Evolutionary conservation across 371 early-diverging fungal genomes (phyloP).

Genomic region (Rhizopus stolonifer): DNA sequence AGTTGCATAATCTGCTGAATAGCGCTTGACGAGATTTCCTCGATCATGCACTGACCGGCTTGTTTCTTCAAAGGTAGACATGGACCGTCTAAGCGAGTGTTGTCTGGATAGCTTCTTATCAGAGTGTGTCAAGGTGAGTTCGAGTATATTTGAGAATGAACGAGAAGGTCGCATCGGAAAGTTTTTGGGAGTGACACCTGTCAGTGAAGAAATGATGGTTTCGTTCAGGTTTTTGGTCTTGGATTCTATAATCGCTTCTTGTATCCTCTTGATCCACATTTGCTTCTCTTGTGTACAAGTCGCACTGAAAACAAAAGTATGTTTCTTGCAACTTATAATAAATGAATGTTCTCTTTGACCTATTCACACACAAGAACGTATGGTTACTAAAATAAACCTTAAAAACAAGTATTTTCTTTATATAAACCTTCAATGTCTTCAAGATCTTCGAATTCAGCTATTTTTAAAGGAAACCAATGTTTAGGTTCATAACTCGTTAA

Average conservation of each 20-base stretch:
- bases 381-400: background rate
- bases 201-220: slow-evolving; percentile 31
- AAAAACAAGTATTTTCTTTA: background rate
- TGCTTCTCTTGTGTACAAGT: slow-evolving; percentile 48
- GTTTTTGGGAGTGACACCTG: slow-evolving; percentile 23
- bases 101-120: background rate
- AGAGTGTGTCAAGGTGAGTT: slow-evolving; percentile 5
- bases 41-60: no score
- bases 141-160: slow-evolving; percentile 32
- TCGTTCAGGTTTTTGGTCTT: slow-evolving; percentile 21
- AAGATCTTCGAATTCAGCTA: slow-evolving; percentile 47
- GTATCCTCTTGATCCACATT: slow-evolving; percentile 37
- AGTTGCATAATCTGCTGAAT: slow-evolving; percentile 32
- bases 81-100: slow-evolving; percentile 9
- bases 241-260: slow-evolving; percentile 29
- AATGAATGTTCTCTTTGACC: slow-evolving; percentile 37
- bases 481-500: slow-evolving; percentile 51
- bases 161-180: slow-evolving; percentile 20
- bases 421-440: slow-evolving; percentile 38
- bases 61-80: slow-evolving; percentile 13
- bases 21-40: slow-evolving; percentile 26
- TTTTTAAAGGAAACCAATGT: slow-evolving; percentile 58
- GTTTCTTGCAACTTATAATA: slow-evolving; percentile 40
- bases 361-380: slow-evolving; percentile 4
- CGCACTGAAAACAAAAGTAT: slow-evolving; percentile 46